Base-by-base conservation (phyloP, 2,329 filamentous ascomycete species). In the Trichoderma lentiforme region DNA sequence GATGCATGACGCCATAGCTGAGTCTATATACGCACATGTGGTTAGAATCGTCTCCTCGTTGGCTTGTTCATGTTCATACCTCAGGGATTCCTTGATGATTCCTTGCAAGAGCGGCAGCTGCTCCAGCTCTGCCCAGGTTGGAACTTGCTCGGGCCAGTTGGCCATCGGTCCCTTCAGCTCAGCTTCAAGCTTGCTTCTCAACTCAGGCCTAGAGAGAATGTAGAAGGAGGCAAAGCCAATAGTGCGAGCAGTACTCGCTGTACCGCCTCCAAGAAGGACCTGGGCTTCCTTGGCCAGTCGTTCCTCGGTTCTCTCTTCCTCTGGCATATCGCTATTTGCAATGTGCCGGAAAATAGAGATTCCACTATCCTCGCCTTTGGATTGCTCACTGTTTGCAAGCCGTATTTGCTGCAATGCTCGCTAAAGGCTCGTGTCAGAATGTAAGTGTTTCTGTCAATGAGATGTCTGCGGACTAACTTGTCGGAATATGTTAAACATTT, bases 1-100 rank as follows among this genome's bases (percentile, higher is more conserved):
- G 60, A 36, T 62, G 60, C 60, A 62, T 62, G 60, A 62, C 60
- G 60, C 60, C 60, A 62, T 62, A 62, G 60, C 60, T 62, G 60
- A 62, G 60, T 21, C 60, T 62, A 26, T 62, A 11, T 18, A 39
- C 57, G 32, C 30, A 60, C 34, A 36, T 18, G 21, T 39, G 21
- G 60, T 62, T 26, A 62, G 32, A 15, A 26, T 26, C 60, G 34
- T 36, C 32, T 26, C 24, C 60, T 39, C 34, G 60, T 60, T 60
- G 57, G 57, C 21, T 24, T 36, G 15, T 26, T 26, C 34, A 32
- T 26, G 21, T 18, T 21, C 60, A 12, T 39, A 62, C 60, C 60
- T 62, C 8, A 62, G 60, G 21, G 60, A 62, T 39, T 62, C 60
- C 32, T 62, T 62, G 60, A 62, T 62, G 60, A 62, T 62, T 21